phyloP scores from a whole-genome alignment of 495 filamentous ascomycete species.

The Lophiotrema nucula region DNA sequence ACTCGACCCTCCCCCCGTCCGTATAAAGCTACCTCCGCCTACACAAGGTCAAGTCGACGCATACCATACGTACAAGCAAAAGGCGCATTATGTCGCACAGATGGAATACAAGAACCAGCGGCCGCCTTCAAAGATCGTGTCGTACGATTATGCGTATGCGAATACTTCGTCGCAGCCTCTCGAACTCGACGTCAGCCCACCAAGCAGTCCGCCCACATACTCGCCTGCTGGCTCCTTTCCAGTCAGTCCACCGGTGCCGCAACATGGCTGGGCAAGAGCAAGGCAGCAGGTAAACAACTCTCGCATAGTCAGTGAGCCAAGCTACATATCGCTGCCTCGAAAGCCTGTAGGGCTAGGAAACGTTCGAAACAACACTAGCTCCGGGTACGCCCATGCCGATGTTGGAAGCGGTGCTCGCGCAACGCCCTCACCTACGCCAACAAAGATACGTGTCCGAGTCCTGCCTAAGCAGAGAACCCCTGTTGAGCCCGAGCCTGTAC shows the following conservation, averaged over 20 bases:
- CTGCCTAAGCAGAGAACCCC: not conserved
- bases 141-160: conserved; percentile 23
- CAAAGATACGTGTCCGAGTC: conserved; percentile 4
- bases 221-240: conserved; percentile 20
- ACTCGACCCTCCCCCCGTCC: not conserved
- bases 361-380: not conserved
- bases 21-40: conserved; percentile 13
- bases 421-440: not conserved
- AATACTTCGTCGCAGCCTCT: conserved; percentile 1
- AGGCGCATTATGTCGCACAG: conserved; percentile 12
- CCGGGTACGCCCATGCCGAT: not conserved
- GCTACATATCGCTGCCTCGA: conserved; percentile 6
- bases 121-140: conserved; percentile 11
- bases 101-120: conserved; percentile 11
- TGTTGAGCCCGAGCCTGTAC: not conserved
- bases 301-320: conserved; percentile 1
- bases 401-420: conserved; percentile 6
- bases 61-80: conserved; percentile 26
- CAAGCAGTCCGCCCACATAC: conserved; percentile 2
- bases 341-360: conserved; percentile 9
- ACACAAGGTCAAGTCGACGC: conserved; percentile 21
- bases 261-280: not conserved
- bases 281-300: not conserved
- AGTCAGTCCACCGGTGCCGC: conserved; percentile 9
- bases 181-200: conserved; percentile 2